Percentiles rank a stretch among this genome's conserved stretches.
These are phyloP conservation scores for Pestalotiopsis sp. DNA, from an alignment of 2,329 filamentous ascomycete genomes.

Conservation along the genomic window DNA sequence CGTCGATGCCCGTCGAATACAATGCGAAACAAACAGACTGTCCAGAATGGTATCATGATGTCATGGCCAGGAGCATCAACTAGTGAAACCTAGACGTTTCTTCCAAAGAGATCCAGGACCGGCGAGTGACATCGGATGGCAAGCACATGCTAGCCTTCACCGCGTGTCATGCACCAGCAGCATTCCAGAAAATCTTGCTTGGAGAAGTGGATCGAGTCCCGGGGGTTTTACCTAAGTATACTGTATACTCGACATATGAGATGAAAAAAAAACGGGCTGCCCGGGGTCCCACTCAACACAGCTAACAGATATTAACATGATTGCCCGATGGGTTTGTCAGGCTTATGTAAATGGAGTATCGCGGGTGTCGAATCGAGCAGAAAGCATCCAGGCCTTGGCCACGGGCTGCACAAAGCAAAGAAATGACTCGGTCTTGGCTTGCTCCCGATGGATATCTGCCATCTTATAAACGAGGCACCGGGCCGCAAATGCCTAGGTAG, in stretches of 20 bases:
- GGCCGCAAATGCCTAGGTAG: neutral
- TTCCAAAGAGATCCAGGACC: neutral
- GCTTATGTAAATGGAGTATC: neutral
- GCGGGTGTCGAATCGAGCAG: neutral
- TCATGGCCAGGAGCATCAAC: neutral
- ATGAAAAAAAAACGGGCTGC: slow-evolving; percentile 5
- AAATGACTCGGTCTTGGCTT: neutral
- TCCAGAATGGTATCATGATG: neutral
- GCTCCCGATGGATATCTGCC: neutral
- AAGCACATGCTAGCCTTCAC: neutral
- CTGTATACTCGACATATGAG: neutral
- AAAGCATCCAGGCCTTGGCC: neutral
- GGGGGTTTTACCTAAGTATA: neutral
- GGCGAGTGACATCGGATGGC: neutral
- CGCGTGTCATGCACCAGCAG: neutral
- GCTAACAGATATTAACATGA: neutral
- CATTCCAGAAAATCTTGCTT: neutral
- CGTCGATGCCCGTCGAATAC: neutral
- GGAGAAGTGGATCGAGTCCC: neutral
- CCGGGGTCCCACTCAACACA: neutral
- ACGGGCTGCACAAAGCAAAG: neutral
- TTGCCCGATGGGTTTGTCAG: neutral
- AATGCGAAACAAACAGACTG: neutral
- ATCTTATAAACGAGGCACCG: neutral
- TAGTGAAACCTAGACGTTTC: neutral